phyloP scores from a whole-genome alignment of 345 rosid genomes.

The Populus euphratica region DNA sequence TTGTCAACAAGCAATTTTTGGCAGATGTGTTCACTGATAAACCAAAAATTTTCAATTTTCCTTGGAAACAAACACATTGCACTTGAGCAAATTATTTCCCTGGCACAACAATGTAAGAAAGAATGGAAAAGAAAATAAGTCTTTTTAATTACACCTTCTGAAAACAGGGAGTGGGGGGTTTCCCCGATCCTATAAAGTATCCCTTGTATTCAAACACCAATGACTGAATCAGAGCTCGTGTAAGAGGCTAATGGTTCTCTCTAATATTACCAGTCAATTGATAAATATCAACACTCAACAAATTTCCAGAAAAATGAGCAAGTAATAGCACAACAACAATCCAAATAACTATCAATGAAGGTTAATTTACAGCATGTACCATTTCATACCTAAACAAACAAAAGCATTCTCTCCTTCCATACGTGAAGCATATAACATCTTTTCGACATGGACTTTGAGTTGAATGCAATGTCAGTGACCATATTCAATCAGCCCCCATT shows the following conservation, averaged over 20 bases:
- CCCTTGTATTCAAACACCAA: slow-evolving; percentile 3
- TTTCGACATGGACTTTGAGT: slow-evolving; percentile 5
- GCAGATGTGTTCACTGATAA: neutral
- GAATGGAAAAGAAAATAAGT: neutral
- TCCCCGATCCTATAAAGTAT: neutral
- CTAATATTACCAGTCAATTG: neutral
- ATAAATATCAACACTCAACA: slow-evolving; percentile 16
- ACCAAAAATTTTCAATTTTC: neutral
- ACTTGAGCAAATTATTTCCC: neutral
- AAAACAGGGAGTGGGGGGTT: neutral
- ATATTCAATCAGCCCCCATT: slow-evolving; percentile 4
- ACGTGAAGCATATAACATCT: slow-evolving; percentile 3
- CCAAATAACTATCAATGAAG: slow-evolving; percentile 11
- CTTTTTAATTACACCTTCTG: neutral
- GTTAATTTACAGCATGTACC: slow-evolving; percentile 4
- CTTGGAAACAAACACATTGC: neutral
- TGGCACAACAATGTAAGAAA: neutral
- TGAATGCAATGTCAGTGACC: slow-evolving; percentile 10
- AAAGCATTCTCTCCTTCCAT: slow-evolving; percentile 8
- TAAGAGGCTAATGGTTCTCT: neutral
- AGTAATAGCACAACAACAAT: slow-evolving; percentile 17
- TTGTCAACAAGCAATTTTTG: neutral
- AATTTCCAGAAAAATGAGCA: slow-evolving; percentile 18
- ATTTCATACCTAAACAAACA: slow-evolving; percentile 14
- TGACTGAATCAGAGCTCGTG: slow-evolving; percentile 11